Conservation (phyloP, 176 grass and related monocot species). For the Stipa capillata region DNA sequence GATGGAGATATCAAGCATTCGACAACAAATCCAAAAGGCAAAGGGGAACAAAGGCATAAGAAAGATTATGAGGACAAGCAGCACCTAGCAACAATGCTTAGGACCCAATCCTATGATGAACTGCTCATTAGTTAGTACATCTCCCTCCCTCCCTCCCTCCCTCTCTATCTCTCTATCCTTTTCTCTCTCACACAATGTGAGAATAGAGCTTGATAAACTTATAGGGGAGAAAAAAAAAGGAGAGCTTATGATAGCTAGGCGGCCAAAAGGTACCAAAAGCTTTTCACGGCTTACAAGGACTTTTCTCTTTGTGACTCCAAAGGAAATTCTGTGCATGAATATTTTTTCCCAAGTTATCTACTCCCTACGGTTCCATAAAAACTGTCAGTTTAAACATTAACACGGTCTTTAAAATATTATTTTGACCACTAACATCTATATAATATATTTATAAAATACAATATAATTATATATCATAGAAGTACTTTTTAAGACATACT, state of each 20-base stretch:
- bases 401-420: too few species aligned
- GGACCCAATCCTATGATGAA: background rate
- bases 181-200: background rate
- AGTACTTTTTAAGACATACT: too few species aligned
- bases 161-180: too few species aligned
- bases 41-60: background rate
- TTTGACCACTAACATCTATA: too few species aligned
- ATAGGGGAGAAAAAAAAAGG: conserved; percentile 21
- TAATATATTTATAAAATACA: too few species aligned
- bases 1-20: conserved; percentile 18
- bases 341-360: too few species aligned
- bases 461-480: too few species aligned
- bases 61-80: conserved; percentile 24
- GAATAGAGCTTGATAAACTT: conserved; percentile 29
- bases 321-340: background rate
- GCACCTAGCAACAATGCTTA: conserved; percentile 23
- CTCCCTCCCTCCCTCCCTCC: conserved; percentile 1
- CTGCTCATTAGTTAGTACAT: conserved; percentile 14
- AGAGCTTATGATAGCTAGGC: conserved; percentile 15
- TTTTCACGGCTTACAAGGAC: conserved; percentile 9
- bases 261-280: conserved; percentile 29
- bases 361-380: too few species aligned
- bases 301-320: background rate
- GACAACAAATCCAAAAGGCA: conserved; percentile 3
- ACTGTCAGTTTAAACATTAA: too few species aligned